Evolutionary conservation across 306 rosid genomes (phyloP).

Genomic region (Vigna radiata): DNA sequence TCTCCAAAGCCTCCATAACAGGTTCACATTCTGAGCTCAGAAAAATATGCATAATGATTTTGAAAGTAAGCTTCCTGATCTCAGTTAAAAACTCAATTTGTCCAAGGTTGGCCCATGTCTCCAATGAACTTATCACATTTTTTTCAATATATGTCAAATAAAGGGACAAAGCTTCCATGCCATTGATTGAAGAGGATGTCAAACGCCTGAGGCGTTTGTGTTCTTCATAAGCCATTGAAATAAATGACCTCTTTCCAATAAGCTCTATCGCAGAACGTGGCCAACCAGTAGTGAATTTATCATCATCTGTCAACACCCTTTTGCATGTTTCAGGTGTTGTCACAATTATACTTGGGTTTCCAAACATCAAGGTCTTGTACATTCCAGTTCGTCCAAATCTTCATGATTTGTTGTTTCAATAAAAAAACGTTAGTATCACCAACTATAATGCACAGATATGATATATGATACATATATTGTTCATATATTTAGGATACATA

Average conservation of each 20-base stretch:
- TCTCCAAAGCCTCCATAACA: constrained; percentile 75
- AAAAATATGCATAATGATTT: constrained; percentile 81
- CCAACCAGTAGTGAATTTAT: constrained; percentile 77
- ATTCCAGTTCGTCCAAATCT: constrained; percentile 81
- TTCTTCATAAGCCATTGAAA: constrained; percentile 67
- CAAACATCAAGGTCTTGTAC: constrained; percentile 85
- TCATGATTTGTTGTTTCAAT: constrained; percentile 26
- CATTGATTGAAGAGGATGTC: constrained; percentile 86
- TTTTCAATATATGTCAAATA: constrained; percentile 76
- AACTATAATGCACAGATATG: background rate
- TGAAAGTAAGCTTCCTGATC: constrained; percentile 74
- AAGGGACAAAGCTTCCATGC: constrained; percentile 69
- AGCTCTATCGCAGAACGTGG: constrained; percentile 75
- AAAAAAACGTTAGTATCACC: constrained; percentile 4
- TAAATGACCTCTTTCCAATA: constrained; percentile 81
- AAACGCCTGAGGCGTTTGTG: constrained; percentile 84
- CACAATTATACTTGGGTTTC: constrained; percentile 77
- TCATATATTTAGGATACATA: background rate
- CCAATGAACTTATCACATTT: constrained; percentile 57
- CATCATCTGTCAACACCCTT: constrained; percentile 81
- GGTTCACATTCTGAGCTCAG: constrained; percentile 78
- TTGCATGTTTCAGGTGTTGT: constrained; percentile 75
- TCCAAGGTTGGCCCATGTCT: constrained; percentile 76
- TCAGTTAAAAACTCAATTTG: constrained; percentile 74
- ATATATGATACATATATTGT: background rate